phyloP scores from a whole-genome alignment of 306 rosid genomes.

The Ammopiptanthus mongolicus region DNA sequence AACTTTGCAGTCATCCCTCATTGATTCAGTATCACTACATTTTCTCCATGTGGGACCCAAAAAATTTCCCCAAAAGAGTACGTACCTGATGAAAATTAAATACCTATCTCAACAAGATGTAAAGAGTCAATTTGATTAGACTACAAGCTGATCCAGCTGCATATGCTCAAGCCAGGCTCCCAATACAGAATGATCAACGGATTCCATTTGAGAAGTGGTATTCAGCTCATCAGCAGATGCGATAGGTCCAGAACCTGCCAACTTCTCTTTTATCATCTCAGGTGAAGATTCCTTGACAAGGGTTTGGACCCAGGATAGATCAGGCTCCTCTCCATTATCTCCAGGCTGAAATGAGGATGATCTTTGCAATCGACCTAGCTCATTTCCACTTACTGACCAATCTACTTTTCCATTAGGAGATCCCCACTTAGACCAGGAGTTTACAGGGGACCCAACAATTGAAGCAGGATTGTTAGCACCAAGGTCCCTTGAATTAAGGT shows the following conservation, averaged over 20 bases:
- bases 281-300: slow-evolving; percentile 86
- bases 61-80: slow-evolving; percentile 34
- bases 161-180: slow-evolving; percentile 95
- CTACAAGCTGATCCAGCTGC: slow-evolving; percentile 84
- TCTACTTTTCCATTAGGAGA: slow-evolving; percentile 67
- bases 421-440: slow-evolving; percentile 78
- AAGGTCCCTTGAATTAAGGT: slow-evolving; percentile 71
- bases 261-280: slow-evolving; percentile 60
- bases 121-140: slow-evolving; percentile 43
- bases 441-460: slow-evolving; percentile 59
- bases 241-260: slow-evolving; percentile 37
- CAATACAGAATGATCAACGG: slow-evolving; percentile 67
- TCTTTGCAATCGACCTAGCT: slow-evolving; percentile 33
- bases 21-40: slow-evolving; percentile 12
- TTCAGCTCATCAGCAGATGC: slow-evolving; percentile 52
- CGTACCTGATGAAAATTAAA: slow-evolving; percentile 36
- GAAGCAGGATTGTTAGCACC: slow-evolving; percentile 48
- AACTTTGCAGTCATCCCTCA: slow-evolving; percentile 25
- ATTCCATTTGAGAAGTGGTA: slow-evolving; percentile 55
- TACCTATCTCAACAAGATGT: slow-evolving; percentile 40
- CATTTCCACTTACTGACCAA: slow-evolving; percentile 65
- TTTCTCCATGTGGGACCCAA: slow-evolving; percentile 24
- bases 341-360: slow-evolving; percentile 55
- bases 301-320: slow-evolving; percentile 84
- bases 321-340: slow-evolving; percentile 80